phyloP scores from a whole-genome alignment of 2,329 filamentous ascomycete genomes.

The Verticillium albo-atrum region DNA sequence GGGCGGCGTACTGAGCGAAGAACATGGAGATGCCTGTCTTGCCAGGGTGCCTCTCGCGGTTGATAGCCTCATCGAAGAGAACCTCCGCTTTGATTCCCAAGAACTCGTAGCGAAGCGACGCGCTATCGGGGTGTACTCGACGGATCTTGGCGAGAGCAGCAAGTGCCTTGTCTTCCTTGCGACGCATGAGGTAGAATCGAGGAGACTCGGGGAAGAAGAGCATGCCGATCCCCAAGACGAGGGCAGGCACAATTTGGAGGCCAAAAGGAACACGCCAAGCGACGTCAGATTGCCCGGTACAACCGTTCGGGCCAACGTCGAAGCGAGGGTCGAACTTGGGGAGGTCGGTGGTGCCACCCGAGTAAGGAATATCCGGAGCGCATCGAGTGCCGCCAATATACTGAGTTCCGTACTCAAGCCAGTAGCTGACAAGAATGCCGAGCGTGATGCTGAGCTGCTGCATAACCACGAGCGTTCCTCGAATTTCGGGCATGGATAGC shows the following conservation, averaged over 20 bases:
- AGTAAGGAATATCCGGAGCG: constrained; percentile 40
- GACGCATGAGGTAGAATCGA: constrained; percentile 25
- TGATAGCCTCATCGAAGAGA: constrained; percentile 26
- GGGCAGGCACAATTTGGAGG: constrained; percentile 49
- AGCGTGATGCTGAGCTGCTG: constrained; percentile 37
- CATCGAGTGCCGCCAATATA: constrained; percentile 40
- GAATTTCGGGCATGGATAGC: constrained; percentile 42
- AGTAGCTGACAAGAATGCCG: constrained; percentile 37
- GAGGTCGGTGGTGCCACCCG: constrained; percentile 30
- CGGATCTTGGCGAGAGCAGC: constrained; percentile 24
- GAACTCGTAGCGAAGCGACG: constrained; percentile 24
- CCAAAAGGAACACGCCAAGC: constrained; percentile 44
- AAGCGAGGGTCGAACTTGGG: constrained; percentile 36
- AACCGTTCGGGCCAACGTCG: constrained; percentile 35
- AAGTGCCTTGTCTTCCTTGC: constrained; percentile 24
- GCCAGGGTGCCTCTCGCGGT: constrained; percentile 21
- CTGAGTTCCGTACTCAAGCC: constrained; percentile 35
- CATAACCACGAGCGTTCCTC: constrained; percentile 40
- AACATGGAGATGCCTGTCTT: constrained; percentile 23
- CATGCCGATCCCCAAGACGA: constrained; percentile 51
- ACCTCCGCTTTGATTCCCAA: constrained; percentile 32
- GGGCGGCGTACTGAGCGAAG: constrained; percentile 22
- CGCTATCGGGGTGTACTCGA: constrained; percentile 23
- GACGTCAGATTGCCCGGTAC: constrained; percentile 36
- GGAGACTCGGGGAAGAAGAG: constrained; percentile 42